phyloP scores from a whole-genome alignment of 768 basidiomycete genomes.

The Podaxis pistillaris region DNA sequence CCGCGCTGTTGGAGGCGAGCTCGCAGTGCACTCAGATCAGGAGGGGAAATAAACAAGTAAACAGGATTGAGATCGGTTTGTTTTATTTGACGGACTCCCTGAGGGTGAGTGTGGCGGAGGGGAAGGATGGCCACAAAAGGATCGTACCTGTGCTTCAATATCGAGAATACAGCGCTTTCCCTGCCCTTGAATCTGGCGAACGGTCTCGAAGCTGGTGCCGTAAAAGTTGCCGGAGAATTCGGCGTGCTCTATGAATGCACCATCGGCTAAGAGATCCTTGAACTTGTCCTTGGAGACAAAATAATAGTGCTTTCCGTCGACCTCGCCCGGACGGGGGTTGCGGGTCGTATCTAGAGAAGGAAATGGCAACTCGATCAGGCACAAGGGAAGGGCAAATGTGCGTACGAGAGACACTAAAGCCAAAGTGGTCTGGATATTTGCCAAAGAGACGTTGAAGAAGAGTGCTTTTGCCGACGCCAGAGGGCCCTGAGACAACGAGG shows the following conservation, averaged over 20 bases:
- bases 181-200: slow-evolving; percentile 60
- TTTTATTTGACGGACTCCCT: slow-evolving; percentile 95
- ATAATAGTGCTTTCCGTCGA: slow-evolving; percentile 82
- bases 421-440: slow-evolving; percentile 82
- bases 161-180: slow-evolving; percentile 90
- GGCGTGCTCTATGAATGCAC: slow-evolving; percentile 91
- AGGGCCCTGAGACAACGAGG: slow-evolving; percentile 87
- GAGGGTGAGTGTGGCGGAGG: slow-evolving; percentile 19
- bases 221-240: slow-evolving; percentile 92
- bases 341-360: slow-evolving; percentile 80
- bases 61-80: slow-evolving; percentile 77
- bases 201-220: slow-evolving; percentile 84
- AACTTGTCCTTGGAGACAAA: slow-evolving; percentile 78
- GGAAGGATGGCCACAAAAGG: background rate
- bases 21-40: slow-evolving; percentile 69
- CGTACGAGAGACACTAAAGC: slow-evolving; percentile 92
- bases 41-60: slow-evolving; percentile 91
- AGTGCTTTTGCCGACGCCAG: slow-evolving; percentile 93
- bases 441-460: slow-evolving; percentile 78
- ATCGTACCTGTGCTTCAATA: slow-evolving; percentile 88
- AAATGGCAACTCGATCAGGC: slow-evolving; percentile 16
- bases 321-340: slow-evolving; percentile 76
- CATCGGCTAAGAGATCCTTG: slow-evolving; percentile 58
- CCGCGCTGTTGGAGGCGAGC: slow-evolving; percentile 74
- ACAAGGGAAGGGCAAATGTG: slow-evolving; percentile 14